Percentiles rank a stretch among this genome's conserved stretches.
Conservation (phyloP, 2,329 filamentous ascomycete genomes). For the Diaporthe australafricana region DNA sequence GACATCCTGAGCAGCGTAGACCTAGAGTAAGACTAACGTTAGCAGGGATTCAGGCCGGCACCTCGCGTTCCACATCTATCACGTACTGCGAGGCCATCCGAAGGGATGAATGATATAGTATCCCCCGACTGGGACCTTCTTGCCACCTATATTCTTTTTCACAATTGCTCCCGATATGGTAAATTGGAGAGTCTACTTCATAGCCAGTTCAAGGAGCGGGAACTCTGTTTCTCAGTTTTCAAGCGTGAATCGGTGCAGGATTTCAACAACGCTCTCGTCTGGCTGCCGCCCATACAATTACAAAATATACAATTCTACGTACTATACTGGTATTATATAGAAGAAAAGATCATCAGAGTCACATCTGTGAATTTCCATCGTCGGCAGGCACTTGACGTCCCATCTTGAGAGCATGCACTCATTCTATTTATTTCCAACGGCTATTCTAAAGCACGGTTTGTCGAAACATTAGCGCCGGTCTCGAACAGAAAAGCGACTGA, state of each 20-base stretch:
- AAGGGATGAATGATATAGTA: not conserved
- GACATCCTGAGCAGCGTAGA: slow-evolving; percentile 12
- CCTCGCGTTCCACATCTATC: too few species aligned
- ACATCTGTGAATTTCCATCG: too few species aligned
- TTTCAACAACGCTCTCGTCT: not conserved
- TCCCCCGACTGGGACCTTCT: slow-evolving; percentile 8
- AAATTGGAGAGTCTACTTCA: not conserved
- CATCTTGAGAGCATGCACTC: too few species aligned
- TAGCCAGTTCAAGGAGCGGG: not conserved
- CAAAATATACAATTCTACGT: too few species aligned
- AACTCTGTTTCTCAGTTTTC: not conserved
- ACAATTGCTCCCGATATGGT: slow-evolving; percentile 6
- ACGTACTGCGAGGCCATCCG: slow-evolving; percentile 1
- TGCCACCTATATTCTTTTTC: not conserved
- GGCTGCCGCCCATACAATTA: not conserved
- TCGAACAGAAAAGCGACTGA: not conserved
- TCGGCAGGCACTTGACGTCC: too few species aligned
- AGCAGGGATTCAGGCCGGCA: not conserved
- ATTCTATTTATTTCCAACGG: not conserved
- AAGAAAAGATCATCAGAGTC: too few species aligned
- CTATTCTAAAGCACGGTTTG: not conserved
- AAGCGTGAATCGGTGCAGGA: not conserved
- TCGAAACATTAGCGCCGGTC: not conserved
- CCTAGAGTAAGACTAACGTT: not conserved
- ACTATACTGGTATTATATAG: too few species aligned